Conservation (phyloP, 768 basidiomycete species). For the Amyloporia xantha region DNA sequence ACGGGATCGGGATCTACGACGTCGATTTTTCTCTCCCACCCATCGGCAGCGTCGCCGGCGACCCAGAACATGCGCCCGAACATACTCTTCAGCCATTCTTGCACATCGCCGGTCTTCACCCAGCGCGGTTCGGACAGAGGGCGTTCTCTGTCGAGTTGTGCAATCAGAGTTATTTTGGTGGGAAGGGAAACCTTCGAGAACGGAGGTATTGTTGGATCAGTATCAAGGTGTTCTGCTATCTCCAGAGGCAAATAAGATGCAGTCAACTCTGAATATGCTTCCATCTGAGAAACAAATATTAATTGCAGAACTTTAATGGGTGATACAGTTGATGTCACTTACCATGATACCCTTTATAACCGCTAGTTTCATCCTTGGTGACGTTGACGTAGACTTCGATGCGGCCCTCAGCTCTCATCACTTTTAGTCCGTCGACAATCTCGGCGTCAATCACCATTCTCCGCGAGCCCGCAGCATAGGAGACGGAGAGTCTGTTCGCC, state of each 20-base stretch:
- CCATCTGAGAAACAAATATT: slow-evolving; percentile 42
- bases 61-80: slow-evolving; percentile 87
- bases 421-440: slow-evolving; percentile 72
- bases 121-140: slow-evolving; percentile 95
- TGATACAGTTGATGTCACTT: slow-evolving; percentile 26
- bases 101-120: slow-evolving; percentile 91
- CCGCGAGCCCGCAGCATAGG: slow-evolving; percentile 85
- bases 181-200: slow-evolving; percentile 52
- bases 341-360: slow-evolving; percentile 75
- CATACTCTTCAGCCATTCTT: slow-evolving; percentile 88
- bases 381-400: slow-evolving; percentile 76
- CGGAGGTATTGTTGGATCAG: slow-evolving; percentile 66
- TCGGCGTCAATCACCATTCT: slow-evolving; percentile 87
- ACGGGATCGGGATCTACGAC: slow-evolving; percentile 95
- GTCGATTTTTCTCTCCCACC: slow-evolving; percentile 92
- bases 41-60: slow-evolving; percentile 73
- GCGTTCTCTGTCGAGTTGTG: slow-evolving; percentile 79
- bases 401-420: slow-evolving; percentile 76
- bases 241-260: slow-evolving; percentile 64
- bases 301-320: slow-evolving; percentile 7
- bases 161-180: slow-evolving; percentile 53
- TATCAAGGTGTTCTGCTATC: slow-evolving; percentile 35
- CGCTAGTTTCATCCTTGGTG: slow-evolving; percentile 45
- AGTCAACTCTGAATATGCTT: slow-evolving; percentile 63
- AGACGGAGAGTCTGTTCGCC: slow-evolving; percentile 86